Evolutionary conservation across 2,329 filamentous ascomycete species (phyloP).

Genomic region (Macroventuria anomochaeta): DNA sequence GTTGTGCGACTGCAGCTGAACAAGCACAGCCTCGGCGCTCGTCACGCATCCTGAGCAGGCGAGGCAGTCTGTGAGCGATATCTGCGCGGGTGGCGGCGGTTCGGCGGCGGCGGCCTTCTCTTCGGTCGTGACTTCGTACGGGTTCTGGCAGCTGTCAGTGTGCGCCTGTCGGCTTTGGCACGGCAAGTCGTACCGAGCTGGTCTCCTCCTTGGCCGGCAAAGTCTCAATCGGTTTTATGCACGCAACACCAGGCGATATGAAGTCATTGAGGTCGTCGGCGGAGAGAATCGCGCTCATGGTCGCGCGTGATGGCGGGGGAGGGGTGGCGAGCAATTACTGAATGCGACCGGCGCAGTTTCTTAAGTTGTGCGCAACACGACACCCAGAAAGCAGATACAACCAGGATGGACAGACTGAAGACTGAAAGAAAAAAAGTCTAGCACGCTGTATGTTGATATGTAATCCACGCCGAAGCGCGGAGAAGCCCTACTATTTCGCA

Average conservation of each 20-base stretch:
- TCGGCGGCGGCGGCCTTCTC: conserved; percentile 68
- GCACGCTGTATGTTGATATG: conserved; percentile 7
- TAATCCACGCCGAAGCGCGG: conserved; percentile 28
- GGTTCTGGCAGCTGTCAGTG: conserved; percentile 54
- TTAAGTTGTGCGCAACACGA: not conserved
- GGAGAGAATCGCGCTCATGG: conserved; percentile 96
- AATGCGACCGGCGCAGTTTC: conserved; percentile 20
- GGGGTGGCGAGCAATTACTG: conserved; percentile 19
- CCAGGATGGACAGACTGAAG: conserved; percentile 3
- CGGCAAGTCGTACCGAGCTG: conserved; percentile 48
- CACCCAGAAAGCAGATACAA: not conserved
- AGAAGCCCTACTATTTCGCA: conserved; percentile 29
- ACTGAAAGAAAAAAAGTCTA: not conserved
- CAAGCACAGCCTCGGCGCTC: conserved; percentile 94
- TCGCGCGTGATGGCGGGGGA: conserved; percentile 25
- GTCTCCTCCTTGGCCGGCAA: conserved; percentile 67
- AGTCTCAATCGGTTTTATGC: conserved; percentile 96
- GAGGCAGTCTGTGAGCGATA: conserved; percentile 95
- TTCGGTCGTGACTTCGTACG: conserved; percentile 91
- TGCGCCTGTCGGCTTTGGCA: conserved; percentile 16
- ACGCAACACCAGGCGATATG: conserved; percentile 95
- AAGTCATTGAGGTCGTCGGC: conserved; percentile 98
- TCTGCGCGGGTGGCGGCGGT: conserved; percentile 77
- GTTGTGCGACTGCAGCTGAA: conserved; percentile 89
- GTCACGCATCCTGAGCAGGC: conserved; percentile 98